Conservation (phyloP, 768 basidiomycete species). For the Amanita molliuscula region DNA sequence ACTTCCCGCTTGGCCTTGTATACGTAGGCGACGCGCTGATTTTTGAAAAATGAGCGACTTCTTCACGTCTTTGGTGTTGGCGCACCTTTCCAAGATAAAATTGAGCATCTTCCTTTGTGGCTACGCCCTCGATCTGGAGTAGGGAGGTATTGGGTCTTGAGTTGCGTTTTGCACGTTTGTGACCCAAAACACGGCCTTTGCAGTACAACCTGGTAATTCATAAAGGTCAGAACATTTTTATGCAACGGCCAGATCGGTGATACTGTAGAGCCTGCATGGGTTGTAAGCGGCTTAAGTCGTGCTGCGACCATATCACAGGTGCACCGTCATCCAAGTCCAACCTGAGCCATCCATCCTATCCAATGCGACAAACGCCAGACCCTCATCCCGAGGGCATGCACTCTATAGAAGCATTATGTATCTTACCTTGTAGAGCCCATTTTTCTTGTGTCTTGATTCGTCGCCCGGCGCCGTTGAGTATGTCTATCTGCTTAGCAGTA, state of each 20-base stretch:
- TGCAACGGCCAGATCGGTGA: constrained; percentile 3
- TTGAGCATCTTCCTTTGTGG: constrained; percentile 86
- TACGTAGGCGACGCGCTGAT: constrained; percentile 90
- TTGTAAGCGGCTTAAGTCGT: neutral
- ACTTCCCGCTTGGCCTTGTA: constrained; percentile 96
- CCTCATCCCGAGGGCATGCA: neutral
- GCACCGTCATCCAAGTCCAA: constrained; percentile 18
- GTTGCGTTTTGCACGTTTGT: constrained; percentile 99
- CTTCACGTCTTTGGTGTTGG: neutral
- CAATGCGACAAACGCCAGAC: constrained; percentile 5
- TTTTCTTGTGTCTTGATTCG: constrained; percentile 36
- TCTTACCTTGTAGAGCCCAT: constrained; percentile 80
- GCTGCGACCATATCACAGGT: neutral
- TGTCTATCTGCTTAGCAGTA: constrained; percentile 18
- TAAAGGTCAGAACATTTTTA: constrained; percentile 11
- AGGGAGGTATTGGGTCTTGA: constrained; percentile 92
- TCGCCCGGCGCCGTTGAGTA: constrained; percentile 31
- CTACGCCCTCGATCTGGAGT: constrained; percentile 95
- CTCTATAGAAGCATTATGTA: constrained; percentile 8
- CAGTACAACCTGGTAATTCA: constrained; percentile 64
- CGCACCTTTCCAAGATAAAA: constrained; percentile 98
- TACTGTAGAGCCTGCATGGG: neutral
- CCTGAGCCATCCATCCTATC: constrained; percentile 30
- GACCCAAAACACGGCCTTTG: constrained; percentile 95
- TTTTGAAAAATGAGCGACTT: neutral